These are phyloP conservation scores for Cladosporium halotolerans DNA, from an alignment of 2,329 filamentous ascomycete species.

Conservation along the genomic window DNA sequence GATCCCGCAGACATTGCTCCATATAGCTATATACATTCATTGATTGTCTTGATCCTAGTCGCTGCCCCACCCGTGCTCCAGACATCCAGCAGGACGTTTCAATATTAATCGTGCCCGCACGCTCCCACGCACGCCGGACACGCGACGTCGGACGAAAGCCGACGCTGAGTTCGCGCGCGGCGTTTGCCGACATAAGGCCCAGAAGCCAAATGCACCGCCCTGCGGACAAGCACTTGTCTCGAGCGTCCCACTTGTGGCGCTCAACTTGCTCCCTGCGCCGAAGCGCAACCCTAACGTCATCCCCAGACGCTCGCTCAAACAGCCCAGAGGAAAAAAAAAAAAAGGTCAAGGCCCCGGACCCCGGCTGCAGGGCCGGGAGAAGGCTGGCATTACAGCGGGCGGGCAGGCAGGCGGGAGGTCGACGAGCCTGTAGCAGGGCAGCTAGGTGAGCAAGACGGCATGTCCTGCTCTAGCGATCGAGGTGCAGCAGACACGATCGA, in stretches of 20 bases:
- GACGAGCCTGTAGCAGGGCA: too few species aligned
- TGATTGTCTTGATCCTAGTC: neutral
- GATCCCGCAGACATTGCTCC: neutral
- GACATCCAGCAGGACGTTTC: too few species aligned
- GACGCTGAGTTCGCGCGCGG: neutral
- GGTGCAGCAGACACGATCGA: neutral
- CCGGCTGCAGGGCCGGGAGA: neutral
- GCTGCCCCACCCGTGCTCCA: too few species aligned
- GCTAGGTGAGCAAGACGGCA: too few species aligned
- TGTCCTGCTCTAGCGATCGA: neutral
- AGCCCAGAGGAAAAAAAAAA: neutral
- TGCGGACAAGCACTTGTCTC: conserved; percentile 1
- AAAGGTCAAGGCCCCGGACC: conserved; percentile 5
- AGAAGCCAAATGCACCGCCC: neutral
- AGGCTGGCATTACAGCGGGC: neutral
- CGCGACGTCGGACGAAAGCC: conserved; percentile 2
- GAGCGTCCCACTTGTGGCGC: conserved; percentile 3
- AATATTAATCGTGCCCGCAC: too few species aligned
- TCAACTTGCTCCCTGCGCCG: neutral
- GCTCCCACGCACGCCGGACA: neutral
- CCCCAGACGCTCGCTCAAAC: conserved; percentile 5
- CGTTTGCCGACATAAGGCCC: conserved; percentile 1
- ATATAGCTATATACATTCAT: conserved; percentile 3
- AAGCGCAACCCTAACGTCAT: conserved; percentile 6
- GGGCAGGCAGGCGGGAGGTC: neutral